Evolutionary conservation across 192 early-diverging fungal species (phyloP).

Genomic region (Backusella circina): DNA sequence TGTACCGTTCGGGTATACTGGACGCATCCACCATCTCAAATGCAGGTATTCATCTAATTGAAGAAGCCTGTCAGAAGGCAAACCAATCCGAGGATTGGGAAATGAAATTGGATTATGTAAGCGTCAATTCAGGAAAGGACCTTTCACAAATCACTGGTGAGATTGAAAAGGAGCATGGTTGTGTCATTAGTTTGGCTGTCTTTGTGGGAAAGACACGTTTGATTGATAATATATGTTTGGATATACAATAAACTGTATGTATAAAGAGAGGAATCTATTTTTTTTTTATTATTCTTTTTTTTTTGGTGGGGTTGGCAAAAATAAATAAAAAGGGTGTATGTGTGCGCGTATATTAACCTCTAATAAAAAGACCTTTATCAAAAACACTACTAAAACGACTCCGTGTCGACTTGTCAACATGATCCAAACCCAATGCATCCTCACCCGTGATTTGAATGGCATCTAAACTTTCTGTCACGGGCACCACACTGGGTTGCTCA

Average conservation of each 20-base stretch:
- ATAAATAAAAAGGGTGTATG: background rate
- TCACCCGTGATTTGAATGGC: constrained; percentile 25
- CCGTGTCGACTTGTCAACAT: constrained; percentile 29
- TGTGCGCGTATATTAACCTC: constrained; percentile 20
- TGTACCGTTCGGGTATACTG: constrained; percentile 37
- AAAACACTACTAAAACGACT: constrained; percentile 22
- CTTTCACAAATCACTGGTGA: constrained; percentile 4
- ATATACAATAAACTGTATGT: background rate
- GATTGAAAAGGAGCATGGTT: constrained; percentile 50
- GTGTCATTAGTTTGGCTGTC: constrained; percentile 83
- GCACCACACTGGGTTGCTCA: background rate
- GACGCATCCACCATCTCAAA: constrained; percentile 42
- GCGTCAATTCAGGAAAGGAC: constrained; percentile 61
- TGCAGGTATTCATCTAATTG: constrained; percentile 49
- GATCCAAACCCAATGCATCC: constrained; percentile 51
- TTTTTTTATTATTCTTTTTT: background rate
- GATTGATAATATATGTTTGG: constrained; percentile 73
- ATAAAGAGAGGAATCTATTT: background rate
- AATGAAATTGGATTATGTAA: constrained; percentile 82
- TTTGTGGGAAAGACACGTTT: constrained; percentile 84
- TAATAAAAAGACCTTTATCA: constrained; percentile 27
- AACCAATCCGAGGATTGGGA: constrained; percentile 29
- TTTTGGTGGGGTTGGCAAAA: background rate
- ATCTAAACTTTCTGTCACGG: constrained; percentile 27
- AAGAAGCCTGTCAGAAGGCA: constrained; percentile 38